Percentiles rank a stretch among this genome's conserved stretches.
Evolutionary conservation across 345 rosid species (phyloP).

Genomic region (Mangifera indica): DNA sequence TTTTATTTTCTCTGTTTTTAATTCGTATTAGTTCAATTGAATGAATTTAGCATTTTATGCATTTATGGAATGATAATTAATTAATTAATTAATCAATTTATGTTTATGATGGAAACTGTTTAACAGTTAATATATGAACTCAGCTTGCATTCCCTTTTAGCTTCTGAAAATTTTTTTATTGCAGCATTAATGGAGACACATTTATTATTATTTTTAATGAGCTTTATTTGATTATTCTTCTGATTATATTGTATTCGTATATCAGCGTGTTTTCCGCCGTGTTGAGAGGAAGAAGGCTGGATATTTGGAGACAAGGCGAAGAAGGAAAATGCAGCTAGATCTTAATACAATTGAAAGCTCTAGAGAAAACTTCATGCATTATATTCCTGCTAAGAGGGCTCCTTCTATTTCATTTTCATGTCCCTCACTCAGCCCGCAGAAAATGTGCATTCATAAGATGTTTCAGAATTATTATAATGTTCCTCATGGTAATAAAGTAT

Average conservation of each 20-base stretch:
- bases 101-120: neutral
- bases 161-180: neutral
- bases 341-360: slow-evolving; percentile 27
- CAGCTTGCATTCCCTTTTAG: neutral
- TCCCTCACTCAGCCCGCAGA: slow-evolving; percentile 61
- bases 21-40: neutral
- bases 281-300: slow-evolving; percentile 40
- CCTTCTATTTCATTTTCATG: slow-evolving; percentile 62
- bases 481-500: slow-evolving; percentile 54
- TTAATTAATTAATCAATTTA: neutral
- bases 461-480: slow-evolving; percentile 39
- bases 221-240: neutral
- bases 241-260: slow-evolving; percentile 3
- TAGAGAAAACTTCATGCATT: slow-evolving; percentile 39
- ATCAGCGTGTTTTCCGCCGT: slow-evolving; percentile 38
- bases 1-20: neutral
- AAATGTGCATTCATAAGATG: slow-evolving; percentile 33
- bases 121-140: neutral
- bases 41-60: neutral
- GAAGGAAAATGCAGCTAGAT: slow-evolving; percentile 28
- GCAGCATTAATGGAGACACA: neutral
- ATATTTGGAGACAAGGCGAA: slow-evolving; percentile 29
- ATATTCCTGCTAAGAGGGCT: slow-evolving; percentile 60
- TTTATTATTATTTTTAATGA: neutral
- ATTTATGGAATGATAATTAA: neutral